Evolutionary conservation across 345 rosid genomes (phyloP), one percentile per base, ranked within the genome.

Genomic region (Corchorus olitorius): DNA sequence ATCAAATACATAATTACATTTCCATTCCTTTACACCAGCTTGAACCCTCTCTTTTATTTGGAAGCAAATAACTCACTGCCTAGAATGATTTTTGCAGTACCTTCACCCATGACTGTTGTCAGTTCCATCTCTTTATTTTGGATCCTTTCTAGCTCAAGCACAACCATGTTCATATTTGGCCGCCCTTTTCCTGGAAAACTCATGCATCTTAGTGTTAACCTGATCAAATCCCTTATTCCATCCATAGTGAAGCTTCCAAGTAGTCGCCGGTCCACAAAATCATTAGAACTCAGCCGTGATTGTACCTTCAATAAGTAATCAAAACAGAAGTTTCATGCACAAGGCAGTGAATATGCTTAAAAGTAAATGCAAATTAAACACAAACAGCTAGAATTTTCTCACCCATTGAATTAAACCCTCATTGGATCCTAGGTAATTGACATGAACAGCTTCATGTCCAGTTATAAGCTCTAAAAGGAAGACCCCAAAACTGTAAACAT

Each of bases 401-500:
- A 90, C 93, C 94, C 90, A 88, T 56, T 86, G 77, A 54, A 83
- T 75, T 65, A 92, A 67, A 79, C 81, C 79, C 43, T 84, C 85
- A 64, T 84, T 75, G 17, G 86, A 82, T 78, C 84, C 84, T 22
- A 85, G 52, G 46, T 66, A 69, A 14, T 71, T 74, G 9, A 79
- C 74, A 19, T 73, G 59, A 6, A 54, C 69, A 66, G 89, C 85
- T 34, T 80, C 82, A 52, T 79, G 79, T 52, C 93, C 90, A 1
- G 90, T 84, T 50, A 92, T 77, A 15, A 92, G 89, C 88, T 90
- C 92, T 78, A 87, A 56, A 79, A 92, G 89, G 55, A 92, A 90
- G 78, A 92, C 87, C 22, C 97, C 92, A 10, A 89, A 92, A 83
- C 92, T 83, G 81, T 88, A 89, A 39, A 89, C 86, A 35, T 90